Percentiles rank a stretch among this genome's conserved stretches.
These are phyloP conservation scores for Vanilla planifolia DNA, from an alignment of 106 monocot genomes.

Conservation along the genomic window DNA sequence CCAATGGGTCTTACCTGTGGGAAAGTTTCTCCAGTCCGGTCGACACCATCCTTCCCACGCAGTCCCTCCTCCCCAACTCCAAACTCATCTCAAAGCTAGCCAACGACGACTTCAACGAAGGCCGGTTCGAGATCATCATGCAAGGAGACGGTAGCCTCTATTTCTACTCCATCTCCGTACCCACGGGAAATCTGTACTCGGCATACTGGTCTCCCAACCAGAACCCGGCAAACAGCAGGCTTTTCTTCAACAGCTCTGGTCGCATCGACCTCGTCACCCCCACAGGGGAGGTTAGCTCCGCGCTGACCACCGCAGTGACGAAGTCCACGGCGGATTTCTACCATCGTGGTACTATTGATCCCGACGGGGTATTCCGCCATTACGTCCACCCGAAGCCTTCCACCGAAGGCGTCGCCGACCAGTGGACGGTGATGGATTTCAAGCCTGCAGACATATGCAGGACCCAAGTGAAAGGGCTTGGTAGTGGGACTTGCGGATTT, in stretches of 20 bases:
- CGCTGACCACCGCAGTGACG: neutral
- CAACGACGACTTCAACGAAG: too few species aligned
- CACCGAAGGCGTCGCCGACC: neutral
- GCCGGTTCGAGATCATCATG: too few species aligned
- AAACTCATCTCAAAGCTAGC: too few species aligned
- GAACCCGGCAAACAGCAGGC: too few species aligned
- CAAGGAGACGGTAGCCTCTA: too few species aligned
- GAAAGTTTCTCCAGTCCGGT: conserved; percentile 22
- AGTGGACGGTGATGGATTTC: neutral
- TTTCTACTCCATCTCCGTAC: too few species aligned
- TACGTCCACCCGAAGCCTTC: neutral
- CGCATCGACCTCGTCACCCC: neutral
- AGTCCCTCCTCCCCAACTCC: too few species aligned
- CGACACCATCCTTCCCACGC: conserved; percentile 21
- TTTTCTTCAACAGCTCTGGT: neutral
- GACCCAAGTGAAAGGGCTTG: neutral
- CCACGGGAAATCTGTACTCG: too few species aligned
- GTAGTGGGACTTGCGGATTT: conserved; percentile 10
- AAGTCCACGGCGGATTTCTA: neutral
- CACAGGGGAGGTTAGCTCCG: neutral
- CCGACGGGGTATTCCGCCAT: conserved; percentile 10
- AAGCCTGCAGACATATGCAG: neutral
- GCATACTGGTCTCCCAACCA: too few species aligned
- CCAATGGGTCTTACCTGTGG: conserved; percentile 5
- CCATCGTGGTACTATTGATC: conserved; percentile 1